Evolutionary conservation across 495 filamentous ascomycete genomes (phyloP), one percentile per base, ranked within the genome.

Genomic region (Penicillium roqueforti): DNA sequence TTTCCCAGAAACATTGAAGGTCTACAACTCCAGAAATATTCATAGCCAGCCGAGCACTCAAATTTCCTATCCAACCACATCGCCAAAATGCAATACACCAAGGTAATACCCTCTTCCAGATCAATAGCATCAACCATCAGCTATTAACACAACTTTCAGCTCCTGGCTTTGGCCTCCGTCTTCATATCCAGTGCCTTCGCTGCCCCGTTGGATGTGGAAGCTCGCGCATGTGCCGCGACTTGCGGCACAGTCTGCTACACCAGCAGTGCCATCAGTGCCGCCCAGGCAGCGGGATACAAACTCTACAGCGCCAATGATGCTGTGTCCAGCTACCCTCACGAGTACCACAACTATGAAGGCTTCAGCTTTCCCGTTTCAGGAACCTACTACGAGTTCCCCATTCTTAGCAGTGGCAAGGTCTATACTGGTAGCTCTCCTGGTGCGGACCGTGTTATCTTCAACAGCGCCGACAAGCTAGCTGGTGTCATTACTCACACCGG

Each of bases 361-460:
- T 88, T 90, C 67, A 70, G 68, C 50, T 90, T 91, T 71, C 72
- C 77, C 31, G 77, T 81, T 6, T 56, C 64, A 1, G 77, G 77
- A n/a, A 83, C 85, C 0, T 90, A 83, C 71, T 85, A 87, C 56
- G 87, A 90, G 64, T 90, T 83, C 65, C 87, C 87, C 1, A 84
- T 91, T 51, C 55, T 87, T 61, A 73, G 59, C 46, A 75, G 70
- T 49, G 76, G 73, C 53, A 51, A 60, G 2, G 65, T 78, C 2
- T 91, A 87, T 58, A 73, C 59, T 34, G 84, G 87, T 47, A 85
- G 86, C 23, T 80, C 75, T 7, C 87, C 87, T 0, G 87, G 87
- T 1, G 67, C 86, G 9, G 87, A 90, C 64, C 77, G 87, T n/a
- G 82, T 91, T 41, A 69, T 91, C 42, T 84, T 89, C 66, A 84